These are phyloP conservation scores for Lodderomyces orthopsilosis DNA, from an alignment of 1,139 yeast genomes.

Conservation along the genomic window DNA sequence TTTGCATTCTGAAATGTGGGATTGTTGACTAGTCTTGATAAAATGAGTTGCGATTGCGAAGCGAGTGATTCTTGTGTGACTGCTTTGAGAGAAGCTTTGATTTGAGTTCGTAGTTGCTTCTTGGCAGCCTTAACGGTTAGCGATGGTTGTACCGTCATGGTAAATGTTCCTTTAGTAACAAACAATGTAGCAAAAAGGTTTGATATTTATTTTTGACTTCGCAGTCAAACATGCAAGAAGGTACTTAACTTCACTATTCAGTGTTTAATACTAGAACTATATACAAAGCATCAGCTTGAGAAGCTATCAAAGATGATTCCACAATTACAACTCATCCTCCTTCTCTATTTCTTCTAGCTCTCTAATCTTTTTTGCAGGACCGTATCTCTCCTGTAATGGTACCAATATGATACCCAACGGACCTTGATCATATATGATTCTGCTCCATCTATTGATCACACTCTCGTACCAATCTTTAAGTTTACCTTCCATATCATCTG, in stretches of 20 bases:
- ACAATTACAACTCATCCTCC: constrained; percentile 25
- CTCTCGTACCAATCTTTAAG: constrained; percentile 32
- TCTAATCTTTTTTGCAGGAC: constrained; percentile 30
- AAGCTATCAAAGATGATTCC: too few relatives aligned
- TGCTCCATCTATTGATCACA: constrained; percentile 34
- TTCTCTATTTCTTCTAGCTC: constrained; percentile 45
- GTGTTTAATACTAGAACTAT: too few relatives aligned
- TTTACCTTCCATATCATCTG: constrained; percentile 1
- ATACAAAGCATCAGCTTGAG: too few relatives aligned
- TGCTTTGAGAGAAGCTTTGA: constrained; percentile 18
- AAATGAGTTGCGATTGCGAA: constrained; percentile 24
- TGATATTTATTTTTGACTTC: neutral
- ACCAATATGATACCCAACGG: constrained; percentile 46
- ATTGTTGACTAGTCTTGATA: constrained; percentile 26
- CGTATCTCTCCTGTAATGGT: constrained; percentile 40
- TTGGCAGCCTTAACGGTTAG: constrained; percentile 15
- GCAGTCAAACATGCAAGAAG: too few relatives aligned
- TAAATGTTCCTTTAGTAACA: too few relatives aligned
- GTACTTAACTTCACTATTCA: too few relatives aligned
- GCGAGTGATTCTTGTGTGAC: constrained; percentile 16
- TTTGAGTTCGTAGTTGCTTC: constrained; percentile 18
- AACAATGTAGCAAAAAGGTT: too few relatives aligned
- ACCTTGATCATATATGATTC: constrained; percentile 39
- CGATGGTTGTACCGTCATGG: constrained; percentile 1
- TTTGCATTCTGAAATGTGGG: constrained; percentile 42